A percentile compares a stretch with the other conserved stretches of the same genome.
Evolutionary conservation across 495 filamentous ascomycete genomes (phyloP).

Genomic region (Hypomontagnella submonticulosa): DNA sequence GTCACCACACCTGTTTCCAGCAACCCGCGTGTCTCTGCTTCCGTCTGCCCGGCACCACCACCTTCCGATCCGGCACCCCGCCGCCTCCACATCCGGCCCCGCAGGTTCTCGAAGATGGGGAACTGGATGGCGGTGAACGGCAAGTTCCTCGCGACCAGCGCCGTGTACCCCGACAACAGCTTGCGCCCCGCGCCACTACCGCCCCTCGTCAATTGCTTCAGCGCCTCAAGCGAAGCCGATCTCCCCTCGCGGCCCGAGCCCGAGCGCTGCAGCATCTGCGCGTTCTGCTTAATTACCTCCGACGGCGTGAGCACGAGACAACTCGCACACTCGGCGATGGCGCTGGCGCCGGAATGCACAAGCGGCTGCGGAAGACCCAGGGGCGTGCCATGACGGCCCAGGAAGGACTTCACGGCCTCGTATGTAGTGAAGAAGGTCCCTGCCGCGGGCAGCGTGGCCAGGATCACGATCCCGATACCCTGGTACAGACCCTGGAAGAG

Average conservation of each 20-base stretch:
- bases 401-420: conserved; percentile 74
- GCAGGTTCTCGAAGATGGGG: conserved; percentile 81
- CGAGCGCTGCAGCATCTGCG: conserved; percentile 69
- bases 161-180: conserved; percentile 82
- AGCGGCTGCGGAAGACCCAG: conserved; percentile 67
- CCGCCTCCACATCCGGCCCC: conserved; percentile 50
- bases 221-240: conserved; percentile 57
- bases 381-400: conserved; percentile 47
- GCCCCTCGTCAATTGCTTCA: conserved; percentile 50
- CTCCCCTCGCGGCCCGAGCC: conserved; percentile 23
- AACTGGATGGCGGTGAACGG: conserved; percentile 91
- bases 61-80: conserved; percentile 34
- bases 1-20: conserved; percentile 74
- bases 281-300: conserved; percentile 94
- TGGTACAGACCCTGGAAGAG: conserved; percentile 86
- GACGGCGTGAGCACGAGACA: conserved; percentile 88
- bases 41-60: conserved; percentile 34
- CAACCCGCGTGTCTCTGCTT: conserved; percentile 48
- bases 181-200: conserved; percentile 47
- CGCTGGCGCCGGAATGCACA: conserved; percentile 77
- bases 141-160: conserved; percentile 80
- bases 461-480: conserved; percentile 85
- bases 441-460: conserved; percentile 88
- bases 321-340: conserved; percentile 79
- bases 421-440: conserved; percentile 93